Evolutionary conservation across 192 early-diverging fungal genomes (phyloP), one percentile per base, ranked within the genome.

Genomic region (Podila horticola): DNA sequence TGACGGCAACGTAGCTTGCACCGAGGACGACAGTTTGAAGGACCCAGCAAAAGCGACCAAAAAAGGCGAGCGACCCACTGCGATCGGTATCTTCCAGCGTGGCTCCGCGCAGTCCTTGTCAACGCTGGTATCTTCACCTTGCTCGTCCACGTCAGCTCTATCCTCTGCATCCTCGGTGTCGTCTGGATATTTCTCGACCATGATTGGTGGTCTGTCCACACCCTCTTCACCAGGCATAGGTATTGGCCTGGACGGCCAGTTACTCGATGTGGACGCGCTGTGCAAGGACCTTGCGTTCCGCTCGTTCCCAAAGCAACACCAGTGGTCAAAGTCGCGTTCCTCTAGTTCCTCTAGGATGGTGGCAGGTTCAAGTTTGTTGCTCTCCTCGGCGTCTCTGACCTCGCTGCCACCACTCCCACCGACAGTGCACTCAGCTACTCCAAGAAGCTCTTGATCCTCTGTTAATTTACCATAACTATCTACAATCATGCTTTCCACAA

Each of bases 271-370:
- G 41, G 71, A 81, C 20, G 67, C 71, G 17, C 55, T 81, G 2
- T 81, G 71, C 64, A 65, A 62, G 50, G 77, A 81, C 28, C 63
- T 81, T 9, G 69, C 69, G 17, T 81, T 81, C 36, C 65, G 71
- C 2, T 72, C 66, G 10, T 81, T 81, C 60, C 77, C 77, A 22
- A 81, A 64, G n/a, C 70, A 73, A 12, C 71, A 81, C n/a, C 77
- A 73, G 64, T 81, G 77, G 71, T 73, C 71, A 29, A 73, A 70
- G 45, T 55, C 52, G n/a, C 52, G 52, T 26, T 22, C 52, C n/a
- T 55, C 52, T 10, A 55, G 24, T 22, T 55, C 52, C n/a, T 24
- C n/a, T 24, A 55, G n/a, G 8, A 55, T 55, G 52, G n/a, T 22
- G 24, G n/a, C n/a, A 55, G 24, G 52, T 5, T 26, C 20, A 22